These are phyloP conservation scores for Epichloe brachyelytri DNA, from an alignment of 2,329 filamentous ascomycete species.

Conservation along the genomic window DNA sequence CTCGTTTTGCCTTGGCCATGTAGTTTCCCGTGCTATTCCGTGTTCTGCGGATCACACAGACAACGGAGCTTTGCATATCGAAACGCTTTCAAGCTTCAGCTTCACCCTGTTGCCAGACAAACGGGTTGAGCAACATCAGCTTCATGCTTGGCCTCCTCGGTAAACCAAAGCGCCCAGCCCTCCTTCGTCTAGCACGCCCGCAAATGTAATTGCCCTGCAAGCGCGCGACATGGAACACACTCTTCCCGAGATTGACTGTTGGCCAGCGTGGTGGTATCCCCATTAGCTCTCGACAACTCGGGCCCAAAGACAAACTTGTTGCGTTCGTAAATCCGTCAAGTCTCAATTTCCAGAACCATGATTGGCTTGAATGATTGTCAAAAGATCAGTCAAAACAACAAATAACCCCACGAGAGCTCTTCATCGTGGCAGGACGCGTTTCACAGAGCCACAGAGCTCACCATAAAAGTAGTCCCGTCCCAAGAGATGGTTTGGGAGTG, in stretches of 20 bases:
- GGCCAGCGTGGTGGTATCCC: background rate
- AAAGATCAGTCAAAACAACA: slow-evolving; percentile 1
- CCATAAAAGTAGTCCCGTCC: background rate
- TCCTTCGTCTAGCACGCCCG: background rate
- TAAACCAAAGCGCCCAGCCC: background rate
- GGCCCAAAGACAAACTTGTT: background rate
- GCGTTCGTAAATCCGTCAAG: background rate
- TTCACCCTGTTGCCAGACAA: background rate
- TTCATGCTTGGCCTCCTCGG: background rate
- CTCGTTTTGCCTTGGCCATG: background rate
- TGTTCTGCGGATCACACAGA: background rate
- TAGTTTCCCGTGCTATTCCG: background rate
- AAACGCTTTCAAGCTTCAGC: background rate
- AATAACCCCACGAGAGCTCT: background rate
- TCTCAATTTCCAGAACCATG: background rate
- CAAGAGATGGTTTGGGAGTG: background rate
- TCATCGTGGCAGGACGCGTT: slow-evolving; percentile 1
- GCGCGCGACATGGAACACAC: background rate
- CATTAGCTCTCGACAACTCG: background rate
- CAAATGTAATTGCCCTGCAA: background rate
- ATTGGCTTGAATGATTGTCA: background rate
- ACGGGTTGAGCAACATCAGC: background rate
- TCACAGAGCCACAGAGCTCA: background rate
- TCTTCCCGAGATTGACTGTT: background rate
- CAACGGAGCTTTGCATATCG: background rate